Percentiles rank a stretch among this genome's conserved stretches.
Conservation (phyloP, 441 rosid genomes). For the Erodium trifolium region DNA sequence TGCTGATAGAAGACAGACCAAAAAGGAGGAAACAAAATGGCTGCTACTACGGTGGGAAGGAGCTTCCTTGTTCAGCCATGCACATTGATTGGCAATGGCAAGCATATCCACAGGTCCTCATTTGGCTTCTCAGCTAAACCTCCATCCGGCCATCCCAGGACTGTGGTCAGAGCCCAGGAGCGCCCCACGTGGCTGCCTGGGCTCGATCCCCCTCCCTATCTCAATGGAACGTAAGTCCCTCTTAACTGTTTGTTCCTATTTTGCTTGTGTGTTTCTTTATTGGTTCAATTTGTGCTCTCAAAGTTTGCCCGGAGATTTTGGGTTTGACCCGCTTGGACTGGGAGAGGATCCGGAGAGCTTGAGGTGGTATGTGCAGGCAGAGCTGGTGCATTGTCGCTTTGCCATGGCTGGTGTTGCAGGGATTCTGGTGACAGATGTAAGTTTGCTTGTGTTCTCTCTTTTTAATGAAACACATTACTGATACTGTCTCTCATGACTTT, state of each 20-base stretch:
- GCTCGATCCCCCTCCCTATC: constrained; percentile 81
- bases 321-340: constrained; percentile 88
- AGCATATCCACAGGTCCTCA: constrained; percentile 20
- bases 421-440: constrained; percentile 83
- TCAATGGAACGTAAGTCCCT: constrained; percentile 69
- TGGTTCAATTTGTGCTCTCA: background rate
- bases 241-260: background rate
- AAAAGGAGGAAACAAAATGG: constrained; percentile 33
- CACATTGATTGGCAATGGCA: constrained; percentile 18
- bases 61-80: constrained; percentile 34
- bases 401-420: constrained; percentile 94
- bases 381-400: constrained; percentile 83
- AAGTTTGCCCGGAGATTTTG: constrained; percentile 79
- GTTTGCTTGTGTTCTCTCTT: constrained; percentile 12
- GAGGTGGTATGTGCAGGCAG: constrained; percentile 96
- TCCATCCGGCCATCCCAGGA: constrained; percentile 12
- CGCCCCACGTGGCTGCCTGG: constrained; percentile 97
- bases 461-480: background rate
- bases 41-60: constrained; percentile 35
- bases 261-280: background rate
- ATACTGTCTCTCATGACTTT: background rate
- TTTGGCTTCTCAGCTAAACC: constrained; percentile 22
- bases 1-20: constrained; percentile 24
- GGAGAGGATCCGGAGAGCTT: constrained; percentile 87
- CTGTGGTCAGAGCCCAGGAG: constrained; percentile 42